Percentiles rank a stretch among this genome's conserved stretches.
These are phyloP conservation scores for Schizophyllum amplum DNA, from an alignment of 1,284 basidiomycete genomes.

Conservation along the genomic window DNA sequence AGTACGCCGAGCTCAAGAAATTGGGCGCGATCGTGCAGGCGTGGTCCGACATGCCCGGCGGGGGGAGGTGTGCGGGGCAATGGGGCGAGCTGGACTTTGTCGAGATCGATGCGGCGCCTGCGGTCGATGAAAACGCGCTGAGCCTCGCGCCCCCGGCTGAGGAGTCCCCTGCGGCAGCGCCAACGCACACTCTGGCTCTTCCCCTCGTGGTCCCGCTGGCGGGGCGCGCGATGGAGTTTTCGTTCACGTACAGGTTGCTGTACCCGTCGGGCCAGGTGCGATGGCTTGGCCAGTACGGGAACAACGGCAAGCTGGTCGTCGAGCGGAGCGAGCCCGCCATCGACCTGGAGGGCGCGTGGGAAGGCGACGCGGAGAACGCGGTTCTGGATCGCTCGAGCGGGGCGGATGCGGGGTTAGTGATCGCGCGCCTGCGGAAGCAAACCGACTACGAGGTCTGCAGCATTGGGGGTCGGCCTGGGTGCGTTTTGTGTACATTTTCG, in stretches of 20 bases:
- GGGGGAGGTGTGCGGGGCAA: slow-evolving; percentile 17
- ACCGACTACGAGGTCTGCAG: background rate
- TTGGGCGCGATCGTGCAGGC: slow-evolving; percentile 32
- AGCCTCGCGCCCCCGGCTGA: slow-evolving; percentile 7
- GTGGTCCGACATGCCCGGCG: slow-evolving; percentile 35
- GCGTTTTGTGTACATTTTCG: background rate
- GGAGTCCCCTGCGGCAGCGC: slow-evolving; percentile 6
- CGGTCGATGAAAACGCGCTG: slow-evolving; percentile 5
- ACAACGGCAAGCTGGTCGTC: slow-evolving; percentile 30
- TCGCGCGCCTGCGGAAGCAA: background rate
- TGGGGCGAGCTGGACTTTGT: slow-evolving; percentile 35
- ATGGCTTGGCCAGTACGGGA: slow-evolving; percentile 36
- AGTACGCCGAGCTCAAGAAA: slow-evolving; percentile 24
- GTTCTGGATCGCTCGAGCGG: background rate
- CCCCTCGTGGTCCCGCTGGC: slow-evolving; percentile 12
- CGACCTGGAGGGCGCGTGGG: background rate
- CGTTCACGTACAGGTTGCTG: slow-evolving; percentile 37
- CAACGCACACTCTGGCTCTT: slow-evolving; percentile 9
- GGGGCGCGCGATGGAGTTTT: slow-evolving; percentile 16
- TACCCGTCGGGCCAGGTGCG: slow-evolving; percentile 30
- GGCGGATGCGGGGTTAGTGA: background rate
- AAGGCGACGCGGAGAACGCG: background rate
- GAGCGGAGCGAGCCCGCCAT: slow-evolving; percentile 16
- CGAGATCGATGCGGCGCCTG: slow-evolving; percentile 4
- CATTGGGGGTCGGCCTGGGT: background rate